Evolutionary conservation across 441 rosid species (phyloP), one percentile per base, ranked within the genome.

Genomic region (Mallotus japonicus): DNA sequence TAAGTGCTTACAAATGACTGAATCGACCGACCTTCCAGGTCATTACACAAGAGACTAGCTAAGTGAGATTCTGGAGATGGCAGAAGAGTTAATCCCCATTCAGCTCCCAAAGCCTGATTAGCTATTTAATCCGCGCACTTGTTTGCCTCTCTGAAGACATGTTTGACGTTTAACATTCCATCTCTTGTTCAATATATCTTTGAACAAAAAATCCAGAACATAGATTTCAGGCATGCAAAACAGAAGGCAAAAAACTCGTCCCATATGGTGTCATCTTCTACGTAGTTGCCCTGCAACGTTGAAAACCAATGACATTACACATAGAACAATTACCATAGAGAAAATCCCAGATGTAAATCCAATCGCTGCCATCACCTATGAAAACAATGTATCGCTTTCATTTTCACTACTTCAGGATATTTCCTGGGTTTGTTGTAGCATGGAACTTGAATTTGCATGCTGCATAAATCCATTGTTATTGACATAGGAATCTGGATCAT

Each of bases 401-500:
- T 75, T 67, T n/a, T 54, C 34, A n/a, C 74, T 64, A 32, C 37
- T 6, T 57, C n/a, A 6, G 40, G 40, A 53, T 57, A 7, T 44
- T 5, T 15, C 28, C 3, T 50, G 3, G 58, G 71, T 14, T 2
- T 51, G 9, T 57, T 20, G 24, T 22, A 6, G 19, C 64, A 57
- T 20, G 73, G 16, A 6, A 69, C 63, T 8, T 19, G 7, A 44
- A 69, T 56, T 69, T 69, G 73, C 62, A 69, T 56, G 28, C 73
- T 63, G 44, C 73, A 69, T 1, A 81, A 24, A 20, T 19, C 61
- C 69, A 63, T 24, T 77, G 64, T 76, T 79, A 69, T 77, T 75
- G 9, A 77, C 79, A 54, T 77, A 81, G 2, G 72, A 70, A 40
- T 70, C 58, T 15, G 84, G 83, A 67, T 82, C 83, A 37, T 75